Evolutionary conservation across 2,329 filamentous ascomycete species (phyloP), one percentile per base, ranked within the genome.

Genomic region (Thermothelomyces thermophilus): DNA sequence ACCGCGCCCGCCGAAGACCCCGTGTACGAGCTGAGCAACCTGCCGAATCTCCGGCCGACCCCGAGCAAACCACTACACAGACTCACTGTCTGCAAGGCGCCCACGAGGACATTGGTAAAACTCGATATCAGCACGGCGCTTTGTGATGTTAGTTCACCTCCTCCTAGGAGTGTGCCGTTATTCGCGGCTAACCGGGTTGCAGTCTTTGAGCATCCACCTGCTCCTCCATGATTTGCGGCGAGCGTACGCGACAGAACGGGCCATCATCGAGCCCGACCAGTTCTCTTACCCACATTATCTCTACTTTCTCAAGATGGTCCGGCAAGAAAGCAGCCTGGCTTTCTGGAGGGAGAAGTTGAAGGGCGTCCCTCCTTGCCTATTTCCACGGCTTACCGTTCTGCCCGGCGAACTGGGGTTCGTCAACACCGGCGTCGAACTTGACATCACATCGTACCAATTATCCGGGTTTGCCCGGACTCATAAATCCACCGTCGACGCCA

Each of bases 121-220:
- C 53, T 79, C 3, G 75, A 79, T 54, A 67, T 70, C 13, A 77
- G 72, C 55, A 73, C 74, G 48, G 73, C 73, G 0, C 62, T 78
- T 16, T 77, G 74, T 48, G 75, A 79, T 60, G 69, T 59, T 46
- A 52, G 58, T 53, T 5, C 28, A 10, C 11, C 34, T 13, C 5
- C 34, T 6, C 10, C 30, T 7, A n/a, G 26, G 5, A 10, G 9
- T 31, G 30, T 31, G 9, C 14, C 16, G 20, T 3, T 30, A 5
- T 36, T 16, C 10, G 13, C 16, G n/a, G 42, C 51, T 53, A 30
- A 57, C 57, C 5, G 41, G 31, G 5, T 17, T 17, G 60, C 35
- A 59, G 56, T 58, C 66, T 24, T 61, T 64, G 19, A 77, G 74
- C 51, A 64, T 77, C 14, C 64, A 72, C 43, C 65, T 70, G 37